Base-by-base conservation (phyloP, 257 asterid genomes). In the Fraxinus anomala region DNA sequence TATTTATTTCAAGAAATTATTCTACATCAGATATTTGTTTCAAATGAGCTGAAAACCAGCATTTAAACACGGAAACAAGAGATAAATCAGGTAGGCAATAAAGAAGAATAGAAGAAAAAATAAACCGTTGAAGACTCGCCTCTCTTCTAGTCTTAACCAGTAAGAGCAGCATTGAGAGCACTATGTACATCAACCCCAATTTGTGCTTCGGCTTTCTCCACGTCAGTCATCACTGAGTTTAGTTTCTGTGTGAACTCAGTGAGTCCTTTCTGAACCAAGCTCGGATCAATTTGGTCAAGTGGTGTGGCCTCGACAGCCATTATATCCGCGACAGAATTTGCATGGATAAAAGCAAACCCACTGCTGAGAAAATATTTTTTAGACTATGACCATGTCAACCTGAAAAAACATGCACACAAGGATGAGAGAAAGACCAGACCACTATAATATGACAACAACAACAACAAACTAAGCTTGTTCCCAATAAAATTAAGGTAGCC, bases 301-400 rank as follows among this genome's bases (percentile, higher is more conserved):
- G 98, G 93, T 11, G 85, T 89, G 63, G 96, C 97, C 85, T 92
- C 97, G 31, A 89, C 68, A 49, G 94, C 97, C 72, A 91, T 80
- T 70, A 93, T 83, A 82, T 93, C 97, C 1, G 97, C 91, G 6
- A 86, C 75, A 36, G 97, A 91, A 86, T 93, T 93, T 14, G 89
- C 92, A 80, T 91, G 96, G 80, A 91, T 79, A 79, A 93, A 89
- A 23, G 96, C 93, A 83, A 93, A 93, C 65, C 97, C 97, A 47
- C 96, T 84, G 40, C 97, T 91, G 59, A 93, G 82, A 39, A 92
- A 91, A 54, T 89, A 93, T 78, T 91, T 92, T 75, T 84, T 82
- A 97, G 51, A 93, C 77, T 56, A 90, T 91, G 74, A 88, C 98
- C 98, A 91, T 91, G 84, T 93, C 98, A 78, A 93, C 98, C 98